Conservation (phyloP, 257 asterid genomes). For the Scutellaria baicalensis region DNA sequence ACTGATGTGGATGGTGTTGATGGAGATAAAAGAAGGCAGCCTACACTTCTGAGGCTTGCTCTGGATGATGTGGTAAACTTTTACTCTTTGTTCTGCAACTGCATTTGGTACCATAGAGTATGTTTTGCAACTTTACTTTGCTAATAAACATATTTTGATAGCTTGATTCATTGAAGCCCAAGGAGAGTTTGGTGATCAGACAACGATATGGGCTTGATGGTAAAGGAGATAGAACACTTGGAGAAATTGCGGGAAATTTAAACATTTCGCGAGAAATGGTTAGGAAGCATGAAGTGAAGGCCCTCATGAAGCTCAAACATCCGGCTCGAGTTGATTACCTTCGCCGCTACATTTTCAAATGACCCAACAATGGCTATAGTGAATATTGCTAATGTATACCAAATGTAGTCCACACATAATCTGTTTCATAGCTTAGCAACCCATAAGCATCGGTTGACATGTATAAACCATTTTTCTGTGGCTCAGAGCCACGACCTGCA, state of each 20-base stretch:
- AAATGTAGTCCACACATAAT: slow-evolving; percentile 11
- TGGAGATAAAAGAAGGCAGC: slow-evolving; percentile 66
- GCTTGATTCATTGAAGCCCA: slow-evolving; percentile 98
- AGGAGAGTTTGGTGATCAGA: slow-evolving; percentile 91
- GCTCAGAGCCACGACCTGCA: slow-evolving; percentile 10
- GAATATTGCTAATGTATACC: not conserved
- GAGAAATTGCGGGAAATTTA: slow-evolving; percentile 90
- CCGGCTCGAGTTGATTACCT: slow-evolving; percentile 84
- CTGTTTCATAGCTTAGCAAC: slow-evolving; percentile 28
- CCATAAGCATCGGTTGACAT: slow-evolving; percentile 12
- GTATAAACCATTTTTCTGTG: slow-evolving; percentile 24
- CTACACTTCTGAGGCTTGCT: slow-evolving; percentile 90
- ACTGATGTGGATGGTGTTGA: slow-evolving; percentile 68
- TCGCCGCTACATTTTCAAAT: slow-evolving; percentile 55
- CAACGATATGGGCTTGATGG: slow-evolving; percentile 96
- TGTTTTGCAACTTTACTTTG: not conserved
- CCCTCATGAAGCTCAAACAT: slow-evolving; percentile 97
- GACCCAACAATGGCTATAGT: not conserved
- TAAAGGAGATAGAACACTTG: slow-evolving; percentile 83
- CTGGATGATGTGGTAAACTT: slow-evolving; percentile 85
- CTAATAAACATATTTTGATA: slow-evolving; percentile 6
- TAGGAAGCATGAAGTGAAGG: slow-evolving; percentile 87
- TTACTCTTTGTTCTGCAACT: not conserved
- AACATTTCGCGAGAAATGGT: slow-evolving; percentile 96
- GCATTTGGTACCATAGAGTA: not conserved